These are phyloP conservation scores for Lactarius quietus DNA, from an alignment of 768 basidiomycete genomes.

Conservation along the genomic window DNA sequence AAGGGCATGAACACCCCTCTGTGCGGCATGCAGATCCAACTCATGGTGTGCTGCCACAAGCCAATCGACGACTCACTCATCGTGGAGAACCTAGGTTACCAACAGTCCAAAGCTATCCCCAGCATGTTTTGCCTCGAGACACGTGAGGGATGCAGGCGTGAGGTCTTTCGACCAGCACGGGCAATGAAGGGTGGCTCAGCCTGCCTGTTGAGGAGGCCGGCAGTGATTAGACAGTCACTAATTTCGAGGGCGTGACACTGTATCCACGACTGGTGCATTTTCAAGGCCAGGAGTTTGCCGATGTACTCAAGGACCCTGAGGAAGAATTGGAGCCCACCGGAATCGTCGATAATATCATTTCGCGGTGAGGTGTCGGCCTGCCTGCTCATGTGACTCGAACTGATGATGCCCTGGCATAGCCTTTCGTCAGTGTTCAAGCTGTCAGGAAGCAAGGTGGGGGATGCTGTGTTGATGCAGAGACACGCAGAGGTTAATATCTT, in stretches of 20 bases:
- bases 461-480: conserved; percentile 29
- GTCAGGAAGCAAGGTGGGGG: conserved; percentile 10
- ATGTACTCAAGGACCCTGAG: conserved; percentile 60
- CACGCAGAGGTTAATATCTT: conserved; percentile 98
- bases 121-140: conserved; percentile 85
- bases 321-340: conserved; percentile 36
- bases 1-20: conserved; percentile 60
- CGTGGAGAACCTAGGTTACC: conserved; percentile 91
- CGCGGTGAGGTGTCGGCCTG: conserved; percentile 43
- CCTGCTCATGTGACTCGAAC: neutral
- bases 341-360: conserved; percentile 46
- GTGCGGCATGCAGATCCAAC: conserved; percentile 87
- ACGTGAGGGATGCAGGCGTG: conserved; percentile 71
- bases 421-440: conserved; percentile 30
- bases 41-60: conserved; percentile 44
- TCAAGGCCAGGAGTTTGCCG: conserved; percentile 74
- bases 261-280: conserved; percentile 72
- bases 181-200: conserved; percentile 88
- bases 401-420: conserved; percentile 25
- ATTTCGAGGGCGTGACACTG: conserved; percentile 86
- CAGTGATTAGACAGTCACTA: conserved; percentile 73
- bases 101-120: conserved; percentile 92
- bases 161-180: conserved; percentile 79
- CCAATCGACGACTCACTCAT: conserved; percentile 84
- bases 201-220: conserved; percentile 64